These are phyloP conservation scores for Candida mesenterica DNA, from an alignment of 1,139 yeast species.

Conservation along the genomic window DNA sequence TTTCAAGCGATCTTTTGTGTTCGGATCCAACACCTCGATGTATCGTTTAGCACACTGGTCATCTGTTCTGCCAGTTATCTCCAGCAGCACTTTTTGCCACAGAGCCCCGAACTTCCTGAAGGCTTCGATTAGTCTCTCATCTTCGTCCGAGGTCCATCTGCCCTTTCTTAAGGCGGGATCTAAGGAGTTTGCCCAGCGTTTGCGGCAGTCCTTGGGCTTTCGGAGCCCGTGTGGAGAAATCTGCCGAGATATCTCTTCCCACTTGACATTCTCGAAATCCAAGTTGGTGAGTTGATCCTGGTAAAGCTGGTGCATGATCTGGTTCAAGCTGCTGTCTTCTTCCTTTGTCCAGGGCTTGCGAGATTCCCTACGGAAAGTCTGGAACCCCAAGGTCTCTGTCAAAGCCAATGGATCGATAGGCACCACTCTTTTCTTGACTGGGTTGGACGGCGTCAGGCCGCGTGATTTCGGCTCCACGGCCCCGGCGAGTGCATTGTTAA, in stretches of 20 bases:
- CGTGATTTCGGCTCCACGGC: neutral
- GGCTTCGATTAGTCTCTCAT: constrained; percentile 60
- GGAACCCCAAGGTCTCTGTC: constrained; percentile 74
- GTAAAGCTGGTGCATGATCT: constrained; percentile 32
- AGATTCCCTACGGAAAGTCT: constrained; percentile 61
- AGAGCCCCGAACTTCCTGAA: constrained; percentile 69
- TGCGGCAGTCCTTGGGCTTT: constrained; percentile 68
- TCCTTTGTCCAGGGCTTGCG: constrained; percentile 68
- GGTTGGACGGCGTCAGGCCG: neutral
- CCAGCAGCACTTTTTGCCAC: constrained; percentile 82
- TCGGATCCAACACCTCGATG: constrained; percentile 84
- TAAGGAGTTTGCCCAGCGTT: constrained; percentile 75
- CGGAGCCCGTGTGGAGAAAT: constrained; percentile 36
- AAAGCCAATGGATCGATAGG: constrained; percentile 65
- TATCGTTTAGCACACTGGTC: constrained; percentile 94
- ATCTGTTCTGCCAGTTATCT: constrained; percentile 82
- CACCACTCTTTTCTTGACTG: constrained; percentile 14
- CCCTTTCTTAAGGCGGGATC: constrained; percentile 84
- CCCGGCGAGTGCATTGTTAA: neutral
- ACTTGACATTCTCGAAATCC: constrained; percentile 45
- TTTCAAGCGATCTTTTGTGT: constrained; percentile 69
- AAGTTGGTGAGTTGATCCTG: constrained; percentile 20
- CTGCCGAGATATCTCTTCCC: constrained; percentile 64
- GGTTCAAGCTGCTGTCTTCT: constrained; percentile 53
- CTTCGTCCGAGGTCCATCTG: constrained; percentile 87